Percentiles rank a stretch among this genome's conserved stretches.
These are phyloP conservation scores for Paecilomyces sp. DNA, from an alignment of 2,329 filamentous ascomycete species.

Conservation along the genomic window DNA sequence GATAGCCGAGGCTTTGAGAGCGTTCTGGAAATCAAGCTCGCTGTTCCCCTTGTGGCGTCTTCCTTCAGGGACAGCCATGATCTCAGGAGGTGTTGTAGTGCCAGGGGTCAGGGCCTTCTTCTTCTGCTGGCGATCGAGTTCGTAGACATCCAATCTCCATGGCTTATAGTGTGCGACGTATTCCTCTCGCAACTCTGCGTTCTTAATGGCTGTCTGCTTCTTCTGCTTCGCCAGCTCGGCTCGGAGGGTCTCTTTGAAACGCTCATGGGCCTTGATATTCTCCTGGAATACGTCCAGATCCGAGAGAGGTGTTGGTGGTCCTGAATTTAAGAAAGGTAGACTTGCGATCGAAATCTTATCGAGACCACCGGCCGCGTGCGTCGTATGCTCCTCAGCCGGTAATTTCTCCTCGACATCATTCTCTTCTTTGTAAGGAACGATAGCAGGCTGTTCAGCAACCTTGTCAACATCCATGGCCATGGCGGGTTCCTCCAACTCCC, in stretches of 20 bases:
- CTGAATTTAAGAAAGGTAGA: constrained; percentile 39
- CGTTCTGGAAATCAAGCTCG: constrained; percentile 43
- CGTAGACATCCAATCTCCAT: constrained; percentile 38
- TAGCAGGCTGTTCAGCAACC: constrained; percentile 5
- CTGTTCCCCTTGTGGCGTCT: constrained; percentile 42
- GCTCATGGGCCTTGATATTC: constrained; percentile 29
- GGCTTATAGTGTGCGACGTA: constrained; percentile 37
- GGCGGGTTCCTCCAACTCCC: constrained; percentile 17
- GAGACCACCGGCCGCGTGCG: constrained; percentile 6
- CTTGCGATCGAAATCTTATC: constrained; percentile 32
- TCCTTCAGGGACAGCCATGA: constrained; percentile 28
- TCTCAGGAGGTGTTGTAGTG: constrained; percentile 26
- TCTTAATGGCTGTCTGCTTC: constrained; percentile 31
- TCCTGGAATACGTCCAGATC: constrained; percentile 40
- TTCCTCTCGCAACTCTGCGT: constrained; percentile 31
- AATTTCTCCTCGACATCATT: constrained; percentile 11
- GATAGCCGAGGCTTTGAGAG: constrained; percentile 41
- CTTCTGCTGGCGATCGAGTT: constrained; percentile 35
- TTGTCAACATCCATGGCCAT: constrained; percentile 14
- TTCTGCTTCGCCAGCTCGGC: constrained; percentile 31
- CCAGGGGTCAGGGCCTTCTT: constrained; percentile 30
- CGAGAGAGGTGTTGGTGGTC: constrained; percentile 36
- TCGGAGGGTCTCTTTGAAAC: constrained; percentile 31
- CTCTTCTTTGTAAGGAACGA: constrained; percentile 15
- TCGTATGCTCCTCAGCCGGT: not conserved